These are phyloP conservation scores for Fusarium mexicanum DNA, from an alignment of 2,329 filamentous ascomycete genomes.

Conservation along the genomic window DNA sequence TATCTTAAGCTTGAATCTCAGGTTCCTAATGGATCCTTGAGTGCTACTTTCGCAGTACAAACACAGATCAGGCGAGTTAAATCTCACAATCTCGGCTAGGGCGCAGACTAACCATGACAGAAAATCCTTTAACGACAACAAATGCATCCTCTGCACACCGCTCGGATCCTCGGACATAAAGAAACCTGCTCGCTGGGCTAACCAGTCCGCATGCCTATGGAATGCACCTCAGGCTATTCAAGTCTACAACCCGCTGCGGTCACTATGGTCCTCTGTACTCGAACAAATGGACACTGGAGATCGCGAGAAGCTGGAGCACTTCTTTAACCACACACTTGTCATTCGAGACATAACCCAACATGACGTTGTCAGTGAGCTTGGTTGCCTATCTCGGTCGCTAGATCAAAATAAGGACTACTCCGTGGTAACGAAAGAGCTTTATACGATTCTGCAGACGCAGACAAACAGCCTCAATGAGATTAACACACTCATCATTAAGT, in stretches of 20 bases:
- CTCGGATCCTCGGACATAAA: accelerated
- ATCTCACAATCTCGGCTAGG: too few species aligned
- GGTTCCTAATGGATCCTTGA: neutral
- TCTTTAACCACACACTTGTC: neutral
- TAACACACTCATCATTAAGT: neutral
- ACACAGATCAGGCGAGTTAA: neutral
- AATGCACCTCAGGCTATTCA: neutral
- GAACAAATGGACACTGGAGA: neutral
- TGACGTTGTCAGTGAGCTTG: neutral
- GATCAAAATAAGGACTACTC: neutral
- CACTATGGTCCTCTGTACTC: neutral
- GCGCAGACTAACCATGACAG: accelerated
- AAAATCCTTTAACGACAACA: neutral
- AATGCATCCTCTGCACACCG: neutral
- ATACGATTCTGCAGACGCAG: neutral
- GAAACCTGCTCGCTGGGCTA: neutral
- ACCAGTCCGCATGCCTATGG: neutral
- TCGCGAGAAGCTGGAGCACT: neutral
- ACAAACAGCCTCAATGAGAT: neutral
- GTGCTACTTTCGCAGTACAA: accelerated
- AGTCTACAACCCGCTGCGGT: neutral
- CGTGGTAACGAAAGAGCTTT: accelerated
- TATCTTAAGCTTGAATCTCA: neutral
- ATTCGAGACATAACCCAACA: neutral
- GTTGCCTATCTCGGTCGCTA: neutral